Evolutionary conservation across 2,329 filamentous ascomycete genomes (phyloP).

Genomic region (Trichoderma atroviride): DNA sequence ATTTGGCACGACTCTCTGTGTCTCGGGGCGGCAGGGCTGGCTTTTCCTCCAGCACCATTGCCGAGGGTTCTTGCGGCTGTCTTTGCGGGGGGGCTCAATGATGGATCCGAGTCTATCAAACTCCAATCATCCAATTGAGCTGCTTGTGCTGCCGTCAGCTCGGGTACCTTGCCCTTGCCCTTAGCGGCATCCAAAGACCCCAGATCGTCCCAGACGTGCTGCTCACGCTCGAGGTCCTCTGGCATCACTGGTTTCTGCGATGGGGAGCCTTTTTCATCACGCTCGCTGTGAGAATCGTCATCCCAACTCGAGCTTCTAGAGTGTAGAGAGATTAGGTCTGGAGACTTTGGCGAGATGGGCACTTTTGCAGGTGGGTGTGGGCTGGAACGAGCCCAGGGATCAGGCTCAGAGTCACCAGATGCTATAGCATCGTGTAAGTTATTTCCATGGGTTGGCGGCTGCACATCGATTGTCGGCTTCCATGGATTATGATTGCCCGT

Average conservation of each 20-base stretch:
- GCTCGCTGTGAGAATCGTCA: conserved; percentile 38
- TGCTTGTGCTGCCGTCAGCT: conserved; percentile 28
- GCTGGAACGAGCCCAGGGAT: conserved; percentile 35
- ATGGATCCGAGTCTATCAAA: conserved; percentile 50
- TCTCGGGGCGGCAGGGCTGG: conserved; percentile 46
- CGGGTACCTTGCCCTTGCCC: conserved; percentile 35
- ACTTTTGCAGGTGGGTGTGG: conserved; percentile 31
- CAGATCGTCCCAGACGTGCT: conserved; percentile 55
- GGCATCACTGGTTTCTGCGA: conserved; percentile 35
- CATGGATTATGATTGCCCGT: conserved; percentile 42
- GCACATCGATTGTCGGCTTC: conserved; percentile 36
- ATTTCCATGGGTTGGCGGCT: conserved; percentile 7
- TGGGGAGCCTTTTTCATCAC: conserved; percentile 33
- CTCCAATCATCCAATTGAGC: conserved; percentile 52
- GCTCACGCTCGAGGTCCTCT: conserved; percentile 45
- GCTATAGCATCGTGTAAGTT: conserved; percentile 28
- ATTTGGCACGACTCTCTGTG: conserved; percentile 37
- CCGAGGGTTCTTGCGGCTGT: conserved; percentile 16
- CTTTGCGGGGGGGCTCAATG: conserved; percentile 29
- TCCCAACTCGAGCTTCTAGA: conserved; percentile 47
- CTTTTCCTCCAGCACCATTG: conserved; percentile 30
- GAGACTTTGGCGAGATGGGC: conserved; percentile 35
- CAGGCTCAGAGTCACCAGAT: conserved; percentile 36
- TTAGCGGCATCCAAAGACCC: conserved; percentile 48
- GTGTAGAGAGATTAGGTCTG: conserved; percentile 42